A percentile compares a stretch with the other conserved stretches of the same genome.
phyloP scores from a whole-genome alignment of 495 filamentous ascomycete species.

The Sporormia fimetaria region DNA sequence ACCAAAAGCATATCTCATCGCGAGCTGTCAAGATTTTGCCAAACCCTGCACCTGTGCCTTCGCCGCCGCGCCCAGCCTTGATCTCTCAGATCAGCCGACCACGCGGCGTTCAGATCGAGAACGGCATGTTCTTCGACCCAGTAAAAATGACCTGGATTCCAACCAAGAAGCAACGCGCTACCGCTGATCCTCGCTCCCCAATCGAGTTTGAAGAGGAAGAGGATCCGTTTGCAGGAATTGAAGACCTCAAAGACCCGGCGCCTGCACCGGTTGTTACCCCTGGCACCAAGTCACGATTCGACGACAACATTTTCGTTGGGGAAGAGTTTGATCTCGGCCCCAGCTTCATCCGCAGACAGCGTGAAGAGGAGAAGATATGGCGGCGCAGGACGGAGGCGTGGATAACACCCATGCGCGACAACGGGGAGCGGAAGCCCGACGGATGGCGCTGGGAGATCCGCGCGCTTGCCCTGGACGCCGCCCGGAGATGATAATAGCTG shows the following conservation, averaged over 20 bases:
- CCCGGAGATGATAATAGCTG: constrained; percentile 6
- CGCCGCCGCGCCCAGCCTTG: constrained; percentile 64
- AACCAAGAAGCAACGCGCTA: constrained; percentile 38
- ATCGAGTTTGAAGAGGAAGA: constrained; percentile 44
- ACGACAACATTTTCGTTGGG: constrained; percentile 38
- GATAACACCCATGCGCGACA: constrained; percentile 43
- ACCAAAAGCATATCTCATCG: constrained; percentile 24
- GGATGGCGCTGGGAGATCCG: constrained; percentile 26
- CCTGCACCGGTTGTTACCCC: constrained; percentile 5
- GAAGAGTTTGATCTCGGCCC: constrained; percentile 98
- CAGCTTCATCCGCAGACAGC: constrained; percentile 77
- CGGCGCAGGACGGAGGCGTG: constrained; percentile 70
- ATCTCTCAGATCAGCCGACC: constrained; percentile 72
- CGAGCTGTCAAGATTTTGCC: constrained; percentile 41
- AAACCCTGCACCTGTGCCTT: constrained; percentile 45
- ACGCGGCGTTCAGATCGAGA: constrained; percentile 76
- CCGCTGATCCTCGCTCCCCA: constrained; percentile 24
- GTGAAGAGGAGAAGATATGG: constrained; percentile 88
- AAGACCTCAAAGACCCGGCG: constrained; percentile 50
- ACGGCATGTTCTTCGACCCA: constrained; percentile 96
- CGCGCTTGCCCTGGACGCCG: constrained; percentile 1
- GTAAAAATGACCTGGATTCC: constrained; percentile 94
- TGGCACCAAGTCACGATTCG: constrained; percentile 16
- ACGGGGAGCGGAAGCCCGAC: constrained; percentile 38
- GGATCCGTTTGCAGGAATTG: constrained; percentile 71